Conservation (phyloP, 2,329 filamentous ascomycete species). For the Epichloe sp. region DNA sequence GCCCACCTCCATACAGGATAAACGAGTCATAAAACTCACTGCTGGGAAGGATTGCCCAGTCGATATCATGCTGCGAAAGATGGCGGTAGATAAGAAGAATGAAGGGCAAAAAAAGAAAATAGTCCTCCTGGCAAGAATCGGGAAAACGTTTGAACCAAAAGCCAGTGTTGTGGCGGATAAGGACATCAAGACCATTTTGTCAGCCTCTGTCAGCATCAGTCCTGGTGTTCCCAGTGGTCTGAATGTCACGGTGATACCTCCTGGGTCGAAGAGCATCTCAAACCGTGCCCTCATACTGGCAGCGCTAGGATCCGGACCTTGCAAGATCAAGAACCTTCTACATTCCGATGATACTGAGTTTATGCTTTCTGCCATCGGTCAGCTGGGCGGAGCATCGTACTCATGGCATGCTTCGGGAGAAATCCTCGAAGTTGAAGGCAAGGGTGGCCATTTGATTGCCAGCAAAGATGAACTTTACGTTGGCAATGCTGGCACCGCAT, state of each 20-base stretch:
- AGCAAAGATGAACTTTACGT: slow-evolving; percentile 72
- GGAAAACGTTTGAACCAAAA: slow-evolving; percentile 72
- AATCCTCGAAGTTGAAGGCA: slow-evolving; percentile 76
- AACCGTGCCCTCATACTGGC: slow-evolving; percentile 92
- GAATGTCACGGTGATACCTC: slow-evolving; percentile 67
- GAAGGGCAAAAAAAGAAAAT: slow-evolving; percentile 92
- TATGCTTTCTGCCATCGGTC: slow-evolving; percentile 85
- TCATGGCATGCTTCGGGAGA: slow-evolving; percentile 93
- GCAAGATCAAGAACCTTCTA: slow-evolving; percentile 79
- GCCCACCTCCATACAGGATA: slow-evolving; percentile 74
- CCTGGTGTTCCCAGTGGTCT: slow-evolving; percentile 56
- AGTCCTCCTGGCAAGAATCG: slow-evolving; percentile 81
- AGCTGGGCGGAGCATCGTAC: slow-evolving; percentile 76
- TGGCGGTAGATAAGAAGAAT: slow-evolving; percentile 99
- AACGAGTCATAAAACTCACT: slow-evolving; percentile 66
- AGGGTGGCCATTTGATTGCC: slow-evolving; percentile 72
- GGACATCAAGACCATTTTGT: slow-evolving; percentile 71
- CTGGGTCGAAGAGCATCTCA: slow-evolving; percentile 94
- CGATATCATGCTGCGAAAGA: slow-evolving; percentile 74
- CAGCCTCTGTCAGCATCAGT: slow-evolving; percentile 59
- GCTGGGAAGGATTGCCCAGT: slow-evolving; percentile 82
- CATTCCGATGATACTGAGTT: slow-evolving; percentile 96
- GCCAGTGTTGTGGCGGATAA: slow-evolving; percentile 82
- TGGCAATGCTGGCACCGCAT: slow-evolving; percentile 92
- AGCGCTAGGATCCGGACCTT: slow-evolving; percentile 74